Conservation (phyloP, 2,329 filamentous ascomycete genomes). For the Pyricularia grisea region DNA sequence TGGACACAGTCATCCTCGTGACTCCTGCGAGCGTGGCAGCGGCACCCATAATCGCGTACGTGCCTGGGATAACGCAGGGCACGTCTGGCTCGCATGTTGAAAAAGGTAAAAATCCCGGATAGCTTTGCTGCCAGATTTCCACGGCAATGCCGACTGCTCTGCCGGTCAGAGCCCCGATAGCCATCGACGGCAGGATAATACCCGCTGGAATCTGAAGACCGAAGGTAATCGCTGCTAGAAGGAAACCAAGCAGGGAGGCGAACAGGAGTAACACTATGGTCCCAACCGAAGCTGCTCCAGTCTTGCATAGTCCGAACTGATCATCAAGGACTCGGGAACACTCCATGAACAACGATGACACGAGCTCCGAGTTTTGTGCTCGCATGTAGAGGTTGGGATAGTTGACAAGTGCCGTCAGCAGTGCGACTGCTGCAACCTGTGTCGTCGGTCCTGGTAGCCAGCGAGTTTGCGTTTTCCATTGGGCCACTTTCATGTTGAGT, state of each 20-base stretch:
- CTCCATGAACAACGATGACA: constrained; percentile 86
- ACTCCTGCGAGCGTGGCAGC: constrained; percentile 90
- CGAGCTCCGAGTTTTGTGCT: constrained; percentile 81
- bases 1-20: constrained; percentile 93
- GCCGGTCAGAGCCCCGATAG: constrained; percentile 84
- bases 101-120: constrained; percentile 72
- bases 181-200: constrained; percentile 92
- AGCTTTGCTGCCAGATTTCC: constrained; percentile 75
- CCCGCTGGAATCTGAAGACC: constrained; percentile 90
- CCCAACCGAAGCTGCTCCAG: constrained; percentile 68
- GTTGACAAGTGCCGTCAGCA: constrained; percentile 81
- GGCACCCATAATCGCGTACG: constrained; percentile 93
- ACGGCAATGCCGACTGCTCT: constrained; percentile 83
- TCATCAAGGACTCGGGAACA: constrained; percentile 77
- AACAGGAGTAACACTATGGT: constrained; percentile 77
- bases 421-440: constrained; percentile 72
- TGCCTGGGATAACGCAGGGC: constrained; percentile 84
- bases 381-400: constrained; percentile 97
- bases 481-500: constrained; percentile 77
- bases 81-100: constrained; percentile 73
- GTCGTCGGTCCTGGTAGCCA: constrained; percentile 64
- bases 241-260: constrained; percentile 74
- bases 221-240: constrained; percentile 81
- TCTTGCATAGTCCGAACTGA: constrained; percentile 83
- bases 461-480: constrained; percentile 61